Conservation (phyloP, 2,329 filamentous ascomycete species). For the Cladosporium sp. region DNA sequence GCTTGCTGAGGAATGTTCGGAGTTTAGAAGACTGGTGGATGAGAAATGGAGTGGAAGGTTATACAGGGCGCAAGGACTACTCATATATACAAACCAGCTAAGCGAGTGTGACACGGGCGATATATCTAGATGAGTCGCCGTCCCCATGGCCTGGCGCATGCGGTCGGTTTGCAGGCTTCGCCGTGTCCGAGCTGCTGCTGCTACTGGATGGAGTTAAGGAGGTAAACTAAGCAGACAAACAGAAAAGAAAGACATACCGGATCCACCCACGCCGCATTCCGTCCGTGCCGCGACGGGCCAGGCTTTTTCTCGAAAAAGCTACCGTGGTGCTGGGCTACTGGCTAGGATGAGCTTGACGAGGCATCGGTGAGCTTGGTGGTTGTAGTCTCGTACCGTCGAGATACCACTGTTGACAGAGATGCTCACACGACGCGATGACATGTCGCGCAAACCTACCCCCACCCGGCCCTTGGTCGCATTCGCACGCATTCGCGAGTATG, state of each 20-base stretch:
- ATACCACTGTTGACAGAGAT: not conserved
- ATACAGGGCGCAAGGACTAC: not conserved
- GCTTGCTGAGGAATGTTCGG: constrained; percentile 11
- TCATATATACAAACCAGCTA: constrained; percentile 6
- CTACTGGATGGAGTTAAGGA: constrained; percentile 9
- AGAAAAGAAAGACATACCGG: not conserved
- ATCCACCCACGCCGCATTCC: not conserved
- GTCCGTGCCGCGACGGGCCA: not conserved
- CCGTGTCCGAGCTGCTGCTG: not conserved
- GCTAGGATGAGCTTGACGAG: constrained; percentile 1
- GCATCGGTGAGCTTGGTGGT: not conserved
- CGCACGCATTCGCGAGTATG: not conserved
- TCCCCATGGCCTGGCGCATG: not conserved
- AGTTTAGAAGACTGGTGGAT: constrained; percentile 1
- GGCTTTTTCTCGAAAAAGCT: not conserved
- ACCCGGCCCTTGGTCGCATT: not conserved
- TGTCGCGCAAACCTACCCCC: not conserved
- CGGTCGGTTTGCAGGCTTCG: not conserved
- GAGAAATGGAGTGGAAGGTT: not conserved
- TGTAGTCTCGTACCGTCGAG: not conserved
- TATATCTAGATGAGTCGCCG: not conserved
- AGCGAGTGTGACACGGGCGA: constrained; percentile 1
- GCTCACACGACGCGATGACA: not conserved
- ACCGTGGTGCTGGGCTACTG: not conserved
- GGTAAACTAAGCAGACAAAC: constrained; percentile 1